Evolutionary conservation across 2,329 filamentous ascomycete genomes (phyloP).

Genomic region (Akanthomyces dipterigenus): DNA sequence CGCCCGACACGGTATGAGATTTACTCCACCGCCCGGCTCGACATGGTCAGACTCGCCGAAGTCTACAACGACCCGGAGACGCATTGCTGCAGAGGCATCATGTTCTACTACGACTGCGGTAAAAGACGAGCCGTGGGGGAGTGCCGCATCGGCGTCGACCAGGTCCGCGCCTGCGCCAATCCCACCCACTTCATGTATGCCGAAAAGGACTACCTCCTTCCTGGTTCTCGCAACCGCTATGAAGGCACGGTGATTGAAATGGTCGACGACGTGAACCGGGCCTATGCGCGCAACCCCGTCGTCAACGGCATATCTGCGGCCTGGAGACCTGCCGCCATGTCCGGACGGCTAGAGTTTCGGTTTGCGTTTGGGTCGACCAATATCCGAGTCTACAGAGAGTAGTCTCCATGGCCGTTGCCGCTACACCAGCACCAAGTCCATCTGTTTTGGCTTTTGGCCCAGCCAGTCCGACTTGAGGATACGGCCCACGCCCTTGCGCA

Average conservation of each 20-base stretch:
- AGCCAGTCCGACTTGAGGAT: conserved; percentile 9
- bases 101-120: conserved; percentile 1
- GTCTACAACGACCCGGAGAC: background rate
- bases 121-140: background rate
- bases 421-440: conserved; percentile 3
- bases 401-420: background rate
- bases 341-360: conserved; percentile 1
- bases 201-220: background rate
- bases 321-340: background rate
- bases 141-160: conserved; percentile 4
- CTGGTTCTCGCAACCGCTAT: conserved; percentile 1
- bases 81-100: background rate
- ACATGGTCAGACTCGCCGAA: background rate
- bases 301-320: background rate
- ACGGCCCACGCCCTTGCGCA: conserved; percentile 8
- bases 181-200: conserved; percentile 1
- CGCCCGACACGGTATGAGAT: background rate
- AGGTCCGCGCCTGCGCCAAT: background rate
- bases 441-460: background rate
- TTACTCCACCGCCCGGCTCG: background rate
- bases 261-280: background rate
- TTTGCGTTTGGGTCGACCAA: conserved; percentile 3
- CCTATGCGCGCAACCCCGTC: background rate
- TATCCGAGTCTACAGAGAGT: background rate
- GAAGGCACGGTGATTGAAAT: conserved; percentile 2